Evolutionary conservation across 305 asterid genomes (phyloP), one percentile per base, ranked within the genome.

Genomic region (Solanum chacoense): DNA sequence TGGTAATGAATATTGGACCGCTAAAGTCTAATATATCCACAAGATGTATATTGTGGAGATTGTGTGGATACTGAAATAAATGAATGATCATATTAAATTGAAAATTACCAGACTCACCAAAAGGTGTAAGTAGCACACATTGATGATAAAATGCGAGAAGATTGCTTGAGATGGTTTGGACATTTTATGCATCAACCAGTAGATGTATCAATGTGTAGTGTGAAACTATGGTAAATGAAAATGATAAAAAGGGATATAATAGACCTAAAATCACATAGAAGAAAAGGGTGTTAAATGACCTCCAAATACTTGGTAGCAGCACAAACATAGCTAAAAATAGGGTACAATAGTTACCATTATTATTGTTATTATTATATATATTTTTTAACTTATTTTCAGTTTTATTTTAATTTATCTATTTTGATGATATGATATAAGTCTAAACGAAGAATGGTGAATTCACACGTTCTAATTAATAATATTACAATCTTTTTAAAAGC

Each of bases 401-500:
- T 50, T 50, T 50, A 50, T 7, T 50, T 50, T 50, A 5, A 16
- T 6, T 50, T 50, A 16, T 16, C 4, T 50, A 6, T 16, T 50
- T 45, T 45, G 63, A 45, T 45, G 0, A 45, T 45, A 14, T 45
- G 63, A 45, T 1, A 14, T 5, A 0, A 13, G 7, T 1, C 59
- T 45, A 45, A 42, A 45, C 2, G 59, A 45, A 45, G 59, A 45
- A 45, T 2, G 59, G 59, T 45, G 3, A 45, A 45, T 45, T 45
- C 20, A 13, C 59, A 42, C 7, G 59, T 42, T 42, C 1, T 42
- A 13, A 42, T 42, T 42, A 45, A 45, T 14, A 45, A 16, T 45
- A 31, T 31, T 1, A 3, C 3, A 14, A 0, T 14, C 0, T 13
- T 4, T 29, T 14, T 3, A 13, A 12, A 7, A 9, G 10, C 0